Evolutionary conservation across 495 filamentous ascomycete genomes (phyloP), one percentile per base, ranked within the genome.

Genomic region (Aspergillus bertholletiae): DNA sequence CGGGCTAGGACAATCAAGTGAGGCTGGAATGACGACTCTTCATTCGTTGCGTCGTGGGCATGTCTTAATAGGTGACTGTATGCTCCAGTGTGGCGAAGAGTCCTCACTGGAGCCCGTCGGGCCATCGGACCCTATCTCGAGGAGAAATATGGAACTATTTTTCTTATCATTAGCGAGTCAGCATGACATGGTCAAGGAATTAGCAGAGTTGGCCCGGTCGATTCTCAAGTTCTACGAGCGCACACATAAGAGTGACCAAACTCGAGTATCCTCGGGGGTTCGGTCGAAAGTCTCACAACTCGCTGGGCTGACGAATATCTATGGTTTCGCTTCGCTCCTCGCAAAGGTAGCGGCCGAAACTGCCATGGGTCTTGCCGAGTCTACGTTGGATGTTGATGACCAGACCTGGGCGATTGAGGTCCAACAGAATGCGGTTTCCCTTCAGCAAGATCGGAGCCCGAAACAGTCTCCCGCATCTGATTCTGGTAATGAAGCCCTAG

Each of bases 341-440:
- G 62, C 67, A 21, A 65, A 63, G 43, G 63, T 80, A n/a, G 76
- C 76, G 13, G 63, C 76, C 15, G 71, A 77, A 51, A 67, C 75
- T 26, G 78, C 79, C 2, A 75, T 81, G 67, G 60, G 66, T 3
- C 72, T 78, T 48, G 72, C 78, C 9, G 75, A 82, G 52, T 61
- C 51, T 5, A 80, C 72, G 1, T 60, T 67, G 37, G 73, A 76
- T n/a, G 65, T 74, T 5, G 71, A 76, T 37, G 75, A 82, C 53
- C 72, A 80, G 52, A 52, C 73, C 18, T 80, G 76, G 74, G 78
- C 79, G 3, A 54, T 73, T 15, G 74, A 79, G 20, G 60, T 80
- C 13, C 76, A 80, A 52, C 67, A 72, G 55, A 53, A 58, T 20
- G 63, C 71, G 18, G 65, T 61, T 49, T 56, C 58, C 28, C 56